Percentiles rank a stretch among this genome's conserved stretches.
Evolutionary conservation across 169 alveolate genomes (phyloP).

Genomic region (Cryptosporidium canis): DNA sequence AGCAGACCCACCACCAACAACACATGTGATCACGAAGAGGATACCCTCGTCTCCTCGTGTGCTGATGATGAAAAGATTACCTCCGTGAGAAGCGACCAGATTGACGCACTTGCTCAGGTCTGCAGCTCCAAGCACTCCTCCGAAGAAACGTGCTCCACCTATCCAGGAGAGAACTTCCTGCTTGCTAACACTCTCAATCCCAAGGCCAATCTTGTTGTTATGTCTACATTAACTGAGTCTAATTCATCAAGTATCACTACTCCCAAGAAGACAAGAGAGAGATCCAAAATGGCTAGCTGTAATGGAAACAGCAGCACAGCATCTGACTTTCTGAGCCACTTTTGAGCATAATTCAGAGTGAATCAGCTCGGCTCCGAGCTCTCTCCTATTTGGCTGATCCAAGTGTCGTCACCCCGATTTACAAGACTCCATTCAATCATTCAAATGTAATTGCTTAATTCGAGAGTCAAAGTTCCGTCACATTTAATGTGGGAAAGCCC

Average conservation of each 20-base stretch:
- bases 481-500: not conserved
- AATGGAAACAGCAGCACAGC: not conserved
- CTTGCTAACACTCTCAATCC: not conserved
- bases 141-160: constrained; percentile 43
- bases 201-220: not conserved
- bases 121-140: constrained; percentile 32
- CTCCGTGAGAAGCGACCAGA: not conserved
- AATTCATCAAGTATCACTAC: constrained; percentile 15
- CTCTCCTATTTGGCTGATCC: not conserved
- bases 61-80: constrained; percentile 16
- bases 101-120: not conserved
- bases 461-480: not conserved
- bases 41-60: constrained; percentile 47
- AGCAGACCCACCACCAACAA: constrained; percentile 72
- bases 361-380: not conserved
- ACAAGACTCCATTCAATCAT: not conserved
- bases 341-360: not conserved
- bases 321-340: not conserved
- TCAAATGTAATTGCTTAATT: not conserved
- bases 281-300: not conserved
- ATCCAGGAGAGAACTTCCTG: constrained; percentile 26
- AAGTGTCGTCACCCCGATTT: not conserved
- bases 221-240: constrained; percentile 13
- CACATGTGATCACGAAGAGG: constrained; percentile 67
- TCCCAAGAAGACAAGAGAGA: constrained; percentile 6